Base-by-base conservation (phyloP, 805 yeast species). In the Sugiyamaella lignohabitans region DNA sequence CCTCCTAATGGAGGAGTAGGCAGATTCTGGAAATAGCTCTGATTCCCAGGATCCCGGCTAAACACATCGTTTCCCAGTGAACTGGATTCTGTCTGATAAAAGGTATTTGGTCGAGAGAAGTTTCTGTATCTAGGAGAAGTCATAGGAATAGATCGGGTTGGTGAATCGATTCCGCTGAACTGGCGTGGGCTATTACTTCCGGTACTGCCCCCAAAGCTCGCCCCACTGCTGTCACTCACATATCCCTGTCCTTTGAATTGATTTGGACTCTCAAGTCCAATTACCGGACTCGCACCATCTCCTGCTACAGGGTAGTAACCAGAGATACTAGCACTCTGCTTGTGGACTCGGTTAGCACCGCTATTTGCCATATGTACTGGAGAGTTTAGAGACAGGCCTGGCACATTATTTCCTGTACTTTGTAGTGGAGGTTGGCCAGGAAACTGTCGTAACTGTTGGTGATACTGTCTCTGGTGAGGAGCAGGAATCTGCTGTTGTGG, bases 61-160 rank as follows among this genome's bases (percentile, higher is more conserved):
- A 35, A 35, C 5, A 16, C 38, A 35, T 35, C 10, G 30, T 11
- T 27, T 6, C 11, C 11, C 6, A 10, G 5, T 18, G 38, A 35
- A 8, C 10, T 21, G 36, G 43, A 20, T 16, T 47, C 52, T n/a
- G 48, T 24, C 39, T 47, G 49, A 42, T 53, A 55, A 30, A 51
- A 47, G 19, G 57, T 55, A 37, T 53, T 43, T 2, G 59, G 59
- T 17, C 59, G 47, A 16, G 53, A 47, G 43, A 56, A 56, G 47
- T 56, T 56, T 23, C 54, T 27, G 14, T 27, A 27, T 27, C 32
- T 27, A 8, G 32, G 32, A 27, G 32, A 27, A 8, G 32, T 14
- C 32, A 27, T 27, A 8, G 32, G 11, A 27, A 27, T 27, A 8
- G 32, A 27, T 8, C 14, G 32, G n/a, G n/a, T n/a, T 8, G 32